Base-by-base conservation (phyloP, 768 basidiomycete species). In the Lactarius sp. region DNA sequence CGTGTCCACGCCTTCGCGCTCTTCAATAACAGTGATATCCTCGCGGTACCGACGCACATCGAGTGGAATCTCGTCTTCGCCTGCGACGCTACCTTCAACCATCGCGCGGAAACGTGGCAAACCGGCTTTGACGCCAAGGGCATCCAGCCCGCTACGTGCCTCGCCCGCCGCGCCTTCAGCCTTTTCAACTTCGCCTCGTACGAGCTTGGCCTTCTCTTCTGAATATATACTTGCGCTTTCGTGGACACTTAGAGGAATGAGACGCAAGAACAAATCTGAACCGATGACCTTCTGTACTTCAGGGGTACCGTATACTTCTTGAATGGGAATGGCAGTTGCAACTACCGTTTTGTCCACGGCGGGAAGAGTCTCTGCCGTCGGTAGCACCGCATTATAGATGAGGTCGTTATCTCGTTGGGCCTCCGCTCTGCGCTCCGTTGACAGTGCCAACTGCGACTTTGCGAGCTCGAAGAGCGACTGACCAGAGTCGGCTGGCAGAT, bases 201-300 rank as follows among this genome's bases (percentile, higher is more conserved):
- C 93, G 33, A 92, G 72, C 75, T 99, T 98, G 22, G 96, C 97
- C 77, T 98, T 98, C 77, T 99, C 97, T 74, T 99, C 97, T 0
- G 94, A 96, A 74, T 99, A 99, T 14, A 99, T 86, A 62, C 88
- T 91, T 14, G 96, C 96, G 66, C 90, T 91, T 76, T 98, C 95
- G 72, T 98, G 95, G 6, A 99, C 94, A 69, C 90, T 90, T 50
- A 99, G 78, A 13, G 97, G 97, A 39, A 99, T 82, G 5, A 99
- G 83, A 50, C 86, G 81, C 64, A 85, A 73, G 74, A 99, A 99
- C 59, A 98, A 80, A 74, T 98, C 96, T 18, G 85, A 84, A 1
- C 97, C 97, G 68, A 99, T 97, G 53, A 94, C 84, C 77, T 91
- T 92, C 73, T 97, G 92, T 18, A 98, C 94, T 9, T 98, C 94